Evolutionary conservation across 2,329 filamentous ascomycete genomes (phyloP).

Genomic region (Claviceps spartinae): DNA sequence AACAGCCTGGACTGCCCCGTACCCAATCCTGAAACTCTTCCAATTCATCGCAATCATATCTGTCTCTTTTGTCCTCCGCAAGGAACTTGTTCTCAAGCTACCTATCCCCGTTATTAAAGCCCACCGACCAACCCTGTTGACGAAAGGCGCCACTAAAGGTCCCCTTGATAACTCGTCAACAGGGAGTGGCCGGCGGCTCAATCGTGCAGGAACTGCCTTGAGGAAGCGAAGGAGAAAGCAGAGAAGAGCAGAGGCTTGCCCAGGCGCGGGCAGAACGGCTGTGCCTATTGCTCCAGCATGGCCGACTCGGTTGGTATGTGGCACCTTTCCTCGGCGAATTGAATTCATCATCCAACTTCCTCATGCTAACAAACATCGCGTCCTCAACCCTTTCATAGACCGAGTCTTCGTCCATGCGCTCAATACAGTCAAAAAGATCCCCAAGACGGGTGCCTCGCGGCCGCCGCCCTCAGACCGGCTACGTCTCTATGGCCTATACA

Average conservation of each 20-base stretch:
- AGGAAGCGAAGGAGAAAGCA: not conserved
- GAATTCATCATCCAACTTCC: not conserved
- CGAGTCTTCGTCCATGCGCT: slow-evolving; percentile 97
- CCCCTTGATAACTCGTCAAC: not conserved
- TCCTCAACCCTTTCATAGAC: slow-evolving; percentile 39
- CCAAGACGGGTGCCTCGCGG: slow-evolving; percentile 78
- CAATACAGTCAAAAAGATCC: slow-evolving; percentile 96
- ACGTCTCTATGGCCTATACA: slow-evolving; percentile 93
- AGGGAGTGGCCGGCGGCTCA: not conserved
- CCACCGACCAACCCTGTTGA: not conserved
- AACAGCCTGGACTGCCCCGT: not conserved
- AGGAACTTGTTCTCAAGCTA: not conserved
- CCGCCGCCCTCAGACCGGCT: slow-evolving; percentile 77
- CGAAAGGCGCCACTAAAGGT: not conserved
- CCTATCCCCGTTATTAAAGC: not conserved
- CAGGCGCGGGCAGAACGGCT: not conserved
- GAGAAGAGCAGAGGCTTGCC: not conserved
- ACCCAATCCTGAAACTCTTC: not conserved
- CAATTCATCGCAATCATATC: not conserved
- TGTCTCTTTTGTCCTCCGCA: not conserved
- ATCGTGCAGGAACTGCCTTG: not conserved
- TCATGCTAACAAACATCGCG: slow-evolving; percentile 4
- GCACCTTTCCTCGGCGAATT: not conserved
- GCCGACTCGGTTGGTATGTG: slow-evolving; percentile 26
- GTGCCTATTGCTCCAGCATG: slow-evolving; percentile 12